Percentiles rank a stretch among this genome's conserved stretches.
Conservation (phyloP, 2,329 filamentous ascomycete genomes). For the Kalmusia sp. region DNA sequence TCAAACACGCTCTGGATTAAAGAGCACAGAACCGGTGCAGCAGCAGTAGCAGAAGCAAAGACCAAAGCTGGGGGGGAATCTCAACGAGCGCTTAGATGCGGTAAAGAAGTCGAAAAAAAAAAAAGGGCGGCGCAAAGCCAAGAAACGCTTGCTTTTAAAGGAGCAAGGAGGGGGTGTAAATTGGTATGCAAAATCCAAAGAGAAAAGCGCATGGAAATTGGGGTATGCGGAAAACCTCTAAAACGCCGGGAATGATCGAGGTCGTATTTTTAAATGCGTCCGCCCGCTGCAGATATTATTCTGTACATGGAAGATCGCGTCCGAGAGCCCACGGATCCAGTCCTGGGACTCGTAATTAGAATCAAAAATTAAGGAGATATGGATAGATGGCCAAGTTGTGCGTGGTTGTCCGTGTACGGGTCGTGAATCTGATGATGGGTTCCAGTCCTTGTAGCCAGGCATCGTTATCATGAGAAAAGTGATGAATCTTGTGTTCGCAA, state of each 20-base stretch:
- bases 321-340: conserved; percentile 32
- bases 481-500: background rate
- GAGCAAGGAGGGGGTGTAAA: background rate
- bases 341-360: conserved; percentile 34
- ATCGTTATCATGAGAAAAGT: background rate
- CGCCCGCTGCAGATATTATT: conserved; percentile 16
- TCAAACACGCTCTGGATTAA: no score
- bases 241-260: conserved; percentile 20
- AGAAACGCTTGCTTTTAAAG: background rate
- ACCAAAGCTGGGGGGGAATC: conserved; percentile 21
- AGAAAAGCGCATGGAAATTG: background rate
- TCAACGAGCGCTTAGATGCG: conserved; percentile 20
- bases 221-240: conserved; percentile 2
- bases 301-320: conserved; percentile 17
- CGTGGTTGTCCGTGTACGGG: background rate
- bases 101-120: conserved; percentile 2
- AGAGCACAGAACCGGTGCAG: no score
- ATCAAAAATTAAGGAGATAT: conserved; percentile 38
- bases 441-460: background rate
- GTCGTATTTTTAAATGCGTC: background rate
- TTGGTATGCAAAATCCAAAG: background rate
- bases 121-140: conserved; percentile 4
- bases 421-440: background rate
- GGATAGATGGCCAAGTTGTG: conserved; percentile 13
- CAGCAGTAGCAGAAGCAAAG: background rate